These are phyloP conservation scores for Colletotrichum paranaense DNA, from an alignment of 2,329 filamentous ascomycete species.

Conservation along the genomic window DNA sequence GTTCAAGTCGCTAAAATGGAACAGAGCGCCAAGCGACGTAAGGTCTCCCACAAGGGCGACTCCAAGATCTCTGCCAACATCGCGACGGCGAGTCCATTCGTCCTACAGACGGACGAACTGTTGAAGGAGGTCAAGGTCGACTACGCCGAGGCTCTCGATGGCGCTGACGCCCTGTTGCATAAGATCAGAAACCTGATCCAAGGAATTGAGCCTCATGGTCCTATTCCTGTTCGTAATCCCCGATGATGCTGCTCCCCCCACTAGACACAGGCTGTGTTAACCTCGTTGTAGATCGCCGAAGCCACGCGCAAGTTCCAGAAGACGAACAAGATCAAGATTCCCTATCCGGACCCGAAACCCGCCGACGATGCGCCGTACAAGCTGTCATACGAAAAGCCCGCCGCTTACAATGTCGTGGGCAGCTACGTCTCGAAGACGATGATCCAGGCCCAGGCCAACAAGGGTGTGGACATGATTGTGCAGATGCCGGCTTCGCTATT, in stretches of 20 bases:
- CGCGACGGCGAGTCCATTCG: conserved; percentile 64
- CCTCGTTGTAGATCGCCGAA: conserved; percentile 69
- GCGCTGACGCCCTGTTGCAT: conserved; percentile 61
- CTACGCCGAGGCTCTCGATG: conserved; percentile 59
- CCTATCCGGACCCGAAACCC: conserved; percentile 86
- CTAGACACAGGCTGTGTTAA: background rate
- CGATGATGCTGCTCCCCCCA: conserved; percentile 18
- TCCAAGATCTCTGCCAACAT: conserved; percentile 52
- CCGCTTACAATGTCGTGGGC: conserved; percentile 86
- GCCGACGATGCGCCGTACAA: conserved; percentile 83
- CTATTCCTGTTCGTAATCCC: conserved; percentile 57
- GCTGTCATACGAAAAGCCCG: conserved; percentile 79
- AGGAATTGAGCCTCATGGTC: conserved; percentile 59
- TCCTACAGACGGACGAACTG: conserved; percentile 70
- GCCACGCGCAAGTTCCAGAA: conserved; percentile 76
- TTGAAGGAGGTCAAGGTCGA: conserved; percentile 65
- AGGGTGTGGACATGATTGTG: conserved; percentile 84
- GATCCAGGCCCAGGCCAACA: conserved; percentile 67
- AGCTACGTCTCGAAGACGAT: conserved; percentile 85
- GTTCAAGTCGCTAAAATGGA: conserved; percentile 51
- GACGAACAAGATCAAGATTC: conserved; percentile 76
- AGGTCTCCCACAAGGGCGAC: conserved; percentile 54
- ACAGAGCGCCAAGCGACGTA: conserved; percentile 59
- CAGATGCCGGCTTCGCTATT: conserved; percentile 85
- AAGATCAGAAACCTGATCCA: conserved; percentile 65